Evolutionary conservation across 768 basidiomycete species (phyloP), one percentile per base, ranked within the genome.

Genomic region (Leccinum subtestaceum): DNA sequence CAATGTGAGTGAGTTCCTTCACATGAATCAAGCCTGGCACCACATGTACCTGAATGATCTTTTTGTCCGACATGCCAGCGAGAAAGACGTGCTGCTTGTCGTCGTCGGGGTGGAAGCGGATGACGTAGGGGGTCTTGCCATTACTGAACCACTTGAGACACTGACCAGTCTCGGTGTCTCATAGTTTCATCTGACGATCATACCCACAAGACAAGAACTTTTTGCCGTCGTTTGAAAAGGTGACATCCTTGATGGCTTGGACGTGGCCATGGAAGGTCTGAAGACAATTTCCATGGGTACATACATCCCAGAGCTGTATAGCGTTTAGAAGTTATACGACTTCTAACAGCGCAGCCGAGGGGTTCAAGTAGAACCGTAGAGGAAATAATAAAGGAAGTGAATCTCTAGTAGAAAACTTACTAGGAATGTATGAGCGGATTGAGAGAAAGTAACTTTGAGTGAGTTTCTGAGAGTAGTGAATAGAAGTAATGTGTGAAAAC

Each of bases 151-250:
- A 89, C 72, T 98, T 91, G 60, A 97, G 75, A 76, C 97, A 98
- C 76, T 98, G 93, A 1, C 95, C 96, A 0, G 97, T 98, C 76
- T 99, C 97, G 19, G 97, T 98, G 68, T 99, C 96, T 97, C 97
- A 99, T 12, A 98, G 80, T 75, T 99, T 99, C 87, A 98, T 95
- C 71, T 94, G 90, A 53, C 95, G 89, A 74, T 99, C 97, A 67
- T 97, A 98, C 53, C 85, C 88, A 64, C 95, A 96, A 15, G 92
- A 95, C 52, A 99, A 72, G 78, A 99, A 98, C 63, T 80, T 82
- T 36, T 81, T 82, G 2, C 97, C 97, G 63, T 93, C 91, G 70
- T 97, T 98, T 56, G 94, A 93, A 74, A 99, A 99, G 9, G 87
- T 87, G 60, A 99, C 82, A 63, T 99, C 97, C 74, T 97, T 97